Base-by-base conservation (phyloP, 495 filamentous ascomycete genomes). In the Penicillium cataractarum region DNA sequence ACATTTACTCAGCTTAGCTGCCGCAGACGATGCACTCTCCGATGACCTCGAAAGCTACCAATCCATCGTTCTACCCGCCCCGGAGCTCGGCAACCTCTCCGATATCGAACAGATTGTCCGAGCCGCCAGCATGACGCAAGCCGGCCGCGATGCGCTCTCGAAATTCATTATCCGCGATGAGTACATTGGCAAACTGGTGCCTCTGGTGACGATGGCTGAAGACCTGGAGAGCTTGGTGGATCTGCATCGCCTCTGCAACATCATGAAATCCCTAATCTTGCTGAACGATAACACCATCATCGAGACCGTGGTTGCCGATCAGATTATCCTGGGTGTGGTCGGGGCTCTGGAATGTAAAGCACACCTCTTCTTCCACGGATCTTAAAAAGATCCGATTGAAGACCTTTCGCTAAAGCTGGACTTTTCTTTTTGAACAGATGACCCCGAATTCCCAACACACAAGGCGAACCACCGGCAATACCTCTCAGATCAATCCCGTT, bases 381-480 rank as follows among this genome's bases (percentile, higher is more conserved):
- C 17, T 21, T 33, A n/a, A 8, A 19, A 33, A 39, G 19, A 29
- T 31, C 35, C 17, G 19, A 55, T 46, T 51, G 40, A 54, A 52
- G 49, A 54, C 29, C 55, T 57, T 46, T 54, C 24, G 52, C 64
- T 67, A 49, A 63, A 26, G 15, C 2, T 6, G 48, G 48, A 51
- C 27, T 31, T 31, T 31, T 31, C 21, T 10, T 33, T 35, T 10
- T 29, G 29, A 10, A 27, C 62, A 91, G 88, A 97, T 77, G 95
- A 99, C 66, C 95, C 96, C 9, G 95, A 99, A 74, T 99, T 98
- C 65, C 95, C 95, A n/a, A 93, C 87, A 42, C 95, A 98, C 80
- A 97, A 97, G 75, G 95, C 95, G 17, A 99, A 99, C 71, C 95
- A 99, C 72, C 87, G 95, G 32, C 92, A 93, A 74, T 99, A 96